These are phyloP conservation scores for Solanum corneliomulleri DNA, from an alignment of 257 asterid species.

Conservation along the genomic window DNA sequence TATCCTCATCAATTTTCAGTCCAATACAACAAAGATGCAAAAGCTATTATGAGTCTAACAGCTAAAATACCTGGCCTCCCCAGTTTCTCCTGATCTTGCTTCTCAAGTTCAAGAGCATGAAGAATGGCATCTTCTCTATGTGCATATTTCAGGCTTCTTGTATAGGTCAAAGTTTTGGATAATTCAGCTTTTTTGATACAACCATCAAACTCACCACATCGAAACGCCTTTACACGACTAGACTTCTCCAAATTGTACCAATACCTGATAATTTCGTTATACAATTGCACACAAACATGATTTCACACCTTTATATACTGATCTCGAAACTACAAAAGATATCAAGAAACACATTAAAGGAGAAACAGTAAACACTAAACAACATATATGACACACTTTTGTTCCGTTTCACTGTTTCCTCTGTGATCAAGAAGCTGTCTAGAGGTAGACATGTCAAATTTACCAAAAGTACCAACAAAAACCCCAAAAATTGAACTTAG, in stretches of 20 bases:
- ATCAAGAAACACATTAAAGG: background rate
- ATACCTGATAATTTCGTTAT: constrained; percentile 17
- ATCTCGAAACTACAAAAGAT: background rate
- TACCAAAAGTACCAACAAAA: background rate
- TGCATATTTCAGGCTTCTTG: constrained; percentile 1
- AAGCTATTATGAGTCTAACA: background rate
- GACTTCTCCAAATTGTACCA: constrained; percentile 25
- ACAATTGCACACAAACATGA: background rate
- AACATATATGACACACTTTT: background rate
- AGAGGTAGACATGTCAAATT: background rate
- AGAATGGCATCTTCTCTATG: constrained; percentile 10
- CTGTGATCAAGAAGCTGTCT: background rate
- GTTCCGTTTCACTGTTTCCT: background rate
- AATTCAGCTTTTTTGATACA: constrained; percentile 11
- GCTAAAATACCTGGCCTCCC: constrained; percentile 23
- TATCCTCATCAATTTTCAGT: background rate
- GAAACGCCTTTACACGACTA: constrained; percentile 13
- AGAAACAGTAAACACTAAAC: background rate
- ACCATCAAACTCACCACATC: constrained; percentile 25
- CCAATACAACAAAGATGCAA: background rate
- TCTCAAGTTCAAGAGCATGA: constrained; percentile 19
- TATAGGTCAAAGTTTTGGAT: background rate
- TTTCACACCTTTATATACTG: background rate
- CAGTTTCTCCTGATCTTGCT: constrained; percentile 12
- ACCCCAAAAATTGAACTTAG: background rate